Conservation (phyloP, 306 rosid species). For the Cicer bijugum region DNA sequence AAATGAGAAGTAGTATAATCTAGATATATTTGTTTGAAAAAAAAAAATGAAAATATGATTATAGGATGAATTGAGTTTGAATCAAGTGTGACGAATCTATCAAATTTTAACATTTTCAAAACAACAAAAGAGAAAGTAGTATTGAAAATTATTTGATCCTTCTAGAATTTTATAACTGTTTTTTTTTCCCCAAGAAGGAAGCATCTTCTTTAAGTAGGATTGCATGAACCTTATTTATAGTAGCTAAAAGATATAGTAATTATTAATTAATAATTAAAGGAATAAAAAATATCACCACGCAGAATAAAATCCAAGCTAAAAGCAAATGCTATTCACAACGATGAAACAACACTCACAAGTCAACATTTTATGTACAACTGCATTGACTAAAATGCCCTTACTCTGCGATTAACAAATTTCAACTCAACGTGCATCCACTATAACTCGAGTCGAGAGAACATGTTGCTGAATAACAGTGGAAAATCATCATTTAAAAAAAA, state of each 20-base stretch:
- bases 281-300: background rate
- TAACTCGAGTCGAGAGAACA: background rate
- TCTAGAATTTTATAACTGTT: background rate
- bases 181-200: constrained; percentile 1
- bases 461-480: background rate
- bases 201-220: constrained; percentile 13
- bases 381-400: constrained; percentile 59
- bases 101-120: background rate
- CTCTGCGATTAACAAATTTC: constrained; percentile 35
- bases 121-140: background rate
- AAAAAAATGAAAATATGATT: too few species aligned
- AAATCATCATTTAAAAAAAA: constrained; percentile 1
- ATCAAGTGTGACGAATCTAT: background rate
- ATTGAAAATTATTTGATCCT: background rate
- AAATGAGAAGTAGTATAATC: too few species aligned
- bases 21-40: too few species aligned
- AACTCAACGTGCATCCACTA: constrained; percentile 23
- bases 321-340: constrained; percentile 50
- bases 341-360: constrained; percentile 46
- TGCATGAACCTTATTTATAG: background rate
- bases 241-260: background rate
- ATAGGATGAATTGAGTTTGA: too few species aligned
- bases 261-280: too few species aligned
- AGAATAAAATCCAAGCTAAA: constrained; percentile 24
- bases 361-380: constrained; percentile 56